Evolutionary conservation across 495 filamentous ascomycete species (phyloP).

Genomic region (Aspergillus carlsbadensis): DNA sequence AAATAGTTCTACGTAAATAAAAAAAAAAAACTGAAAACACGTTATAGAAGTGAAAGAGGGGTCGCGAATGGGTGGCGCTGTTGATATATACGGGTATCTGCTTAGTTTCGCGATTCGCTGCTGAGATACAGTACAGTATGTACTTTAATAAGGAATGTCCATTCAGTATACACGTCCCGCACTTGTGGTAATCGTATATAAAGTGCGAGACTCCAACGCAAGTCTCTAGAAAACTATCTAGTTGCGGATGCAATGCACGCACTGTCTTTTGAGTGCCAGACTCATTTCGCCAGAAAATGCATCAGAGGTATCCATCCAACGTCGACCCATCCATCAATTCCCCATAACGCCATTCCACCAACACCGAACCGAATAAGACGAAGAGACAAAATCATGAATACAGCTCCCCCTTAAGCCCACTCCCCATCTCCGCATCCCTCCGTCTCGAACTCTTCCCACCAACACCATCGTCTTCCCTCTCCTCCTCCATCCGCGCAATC

Average conservation of each 20-base stretch:
- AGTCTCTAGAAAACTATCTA: too few species aligned
- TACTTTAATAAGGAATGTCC: background rate
- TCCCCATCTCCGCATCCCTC: slow-evolving; percentile 42
- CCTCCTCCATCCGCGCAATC: slow-evolving; percentile 57
- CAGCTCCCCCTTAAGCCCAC: slow-evolving; percentile 42
- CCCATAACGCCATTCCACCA: background rate
- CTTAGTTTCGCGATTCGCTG: background rate
- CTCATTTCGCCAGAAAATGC: slow-evolving; percentile 9
- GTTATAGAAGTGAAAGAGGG: slow-evolving; percentile 5
- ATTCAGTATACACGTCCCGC: too few species aligned
- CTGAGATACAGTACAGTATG: background rate
- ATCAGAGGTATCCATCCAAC: background rate
- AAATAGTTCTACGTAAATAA: background rate
- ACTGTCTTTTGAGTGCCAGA: background rate
- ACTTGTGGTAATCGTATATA: background rate
- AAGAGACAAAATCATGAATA: slow-evolving; percentile 25
- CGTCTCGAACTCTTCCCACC: slow-evolving; percentile 33
- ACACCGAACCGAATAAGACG: slow-evolving; percentile 7
- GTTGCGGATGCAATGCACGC: too few species aligned
- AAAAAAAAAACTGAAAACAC: slow-evolving; percentile 1
- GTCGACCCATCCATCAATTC: background rate
- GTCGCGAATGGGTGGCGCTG: background rate
- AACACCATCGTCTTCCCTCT: slow-evolving; percentile 39
- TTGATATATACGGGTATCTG: slow-evolving; percentile 1
- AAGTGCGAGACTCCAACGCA: too few species aligned